phyloP scores from a whole-genome alignment of 2,329 filamentous ascomycete species.

The Phaeomoniella chlamydospora region DNA sequence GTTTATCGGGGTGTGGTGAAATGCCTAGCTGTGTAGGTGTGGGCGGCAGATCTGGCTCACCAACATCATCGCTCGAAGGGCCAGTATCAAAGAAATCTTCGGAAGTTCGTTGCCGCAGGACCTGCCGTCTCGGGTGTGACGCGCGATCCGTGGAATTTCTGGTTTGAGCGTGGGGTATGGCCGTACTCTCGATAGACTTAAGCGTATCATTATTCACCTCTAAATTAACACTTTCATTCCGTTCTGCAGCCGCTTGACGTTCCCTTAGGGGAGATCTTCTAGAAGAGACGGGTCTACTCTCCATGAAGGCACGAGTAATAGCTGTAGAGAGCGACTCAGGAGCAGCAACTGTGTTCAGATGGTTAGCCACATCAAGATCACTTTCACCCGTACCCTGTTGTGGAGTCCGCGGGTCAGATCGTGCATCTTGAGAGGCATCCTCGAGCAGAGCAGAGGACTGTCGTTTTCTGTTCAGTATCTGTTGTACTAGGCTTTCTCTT shows the following conservation, averaged over 20 bases:
- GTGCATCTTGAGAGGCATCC: neutral
- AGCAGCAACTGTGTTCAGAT: neutral
- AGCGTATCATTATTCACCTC: neutral
- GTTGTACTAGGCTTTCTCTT: neutral
- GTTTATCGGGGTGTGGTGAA: conserved; percentile 6
- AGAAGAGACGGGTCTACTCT: neutral
- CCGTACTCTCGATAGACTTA: neutral
- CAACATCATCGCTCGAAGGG: neutral
- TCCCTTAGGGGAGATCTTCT: neutral
- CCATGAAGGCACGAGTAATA: neutral
- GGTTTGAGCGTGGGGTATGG: neutral
- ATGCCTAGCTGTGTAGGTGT: conserved; percentile 11
- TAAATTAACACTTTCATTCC: neutral
- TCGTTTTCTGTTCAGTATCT: neutral
- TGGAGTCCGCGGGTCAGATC: neutral
- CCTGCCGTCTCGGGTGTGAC: neutral
- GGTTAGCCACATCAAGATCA: neutral
- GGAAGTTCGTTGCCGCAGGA: neutral
- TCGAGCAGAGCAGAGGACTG: neutral
- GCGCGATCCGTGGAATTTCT: neutral
- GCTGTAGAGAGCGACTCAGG: conserved; percentile 1
- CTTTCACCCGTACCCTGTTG: neutral
- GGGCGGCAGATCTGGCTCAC: conserved; percentile 10
- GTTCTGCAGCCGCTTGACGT: neutral
- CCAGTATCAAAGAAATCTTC: neutral